A percentile compares a stretch with the other conserved stretches of the same genome.
phyloP scores from a whole-genome alignment of 331 rosid genomes.

The Rosa hybrid region DNA sequence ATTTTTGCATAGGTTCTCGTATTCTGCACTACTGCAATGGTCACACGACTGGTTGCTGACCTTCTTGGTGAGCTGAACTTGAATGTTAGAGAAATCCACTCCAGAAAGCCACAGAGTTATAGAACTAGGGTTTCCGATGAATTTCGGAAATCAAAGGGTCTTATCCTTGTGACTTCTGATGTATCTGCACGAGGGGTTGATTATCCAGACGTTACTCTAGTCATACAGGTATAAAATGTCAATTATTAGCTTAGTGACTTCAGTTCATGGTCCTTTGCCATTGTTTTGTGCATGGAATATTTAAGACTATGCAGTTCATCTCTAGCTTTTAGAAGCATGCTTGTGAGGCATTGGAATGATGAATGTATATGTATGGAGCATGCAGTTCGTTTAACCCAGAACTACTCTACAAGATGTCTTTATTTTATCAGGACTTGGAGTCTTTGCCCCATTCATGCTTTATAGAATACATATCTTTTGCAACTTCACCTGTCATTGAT shows the following conservation, averaged over 20 bases:
- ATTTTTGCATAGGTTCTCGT: conserved; percentile 67
- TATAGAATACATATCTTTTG: neutral
- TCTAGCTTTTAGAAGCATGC: neutral
- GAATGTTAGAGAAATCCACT: conserved; percentile 97
- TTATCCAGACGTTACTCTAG: conserved; percentile 95
- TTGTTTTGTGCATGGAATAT: neutral
- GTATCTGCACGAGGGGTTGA: conserved; percentile 99
- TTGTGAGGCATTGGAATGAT: neutral
- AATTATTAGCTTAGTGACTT: neutral
- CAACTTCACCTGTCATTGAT: neutral
- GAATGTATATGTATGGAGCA: neutral
- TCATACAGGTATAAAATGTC: conserved; percentile 61
- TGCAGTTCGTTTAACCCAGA: neutral
- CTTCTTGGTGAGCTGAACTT: conserved; percentile 82
- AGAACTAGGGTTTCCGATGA: conserved; percentile 95
- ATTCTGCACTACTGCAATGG: conserved; percentile 99
- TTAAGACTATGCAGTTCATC: neutral
- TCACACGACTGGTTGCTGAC: conserved; percentile 80
- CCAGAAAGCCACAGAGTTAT: conserved; percentile 87
- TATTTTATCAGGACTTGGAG: neutral
- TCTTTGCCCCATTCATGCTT: neutral
- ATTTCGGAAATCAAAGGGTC: conserved; percentile 89
- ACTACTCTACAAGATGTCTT: neutral
- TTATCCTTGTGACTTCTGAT: conserved; percentile 91
- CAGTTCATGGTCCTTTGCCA: neutral